Base-by-base conservation (phyloP, 2,329 filamentous ascomycete species). In the Endocalyx cinctus region DNA sequence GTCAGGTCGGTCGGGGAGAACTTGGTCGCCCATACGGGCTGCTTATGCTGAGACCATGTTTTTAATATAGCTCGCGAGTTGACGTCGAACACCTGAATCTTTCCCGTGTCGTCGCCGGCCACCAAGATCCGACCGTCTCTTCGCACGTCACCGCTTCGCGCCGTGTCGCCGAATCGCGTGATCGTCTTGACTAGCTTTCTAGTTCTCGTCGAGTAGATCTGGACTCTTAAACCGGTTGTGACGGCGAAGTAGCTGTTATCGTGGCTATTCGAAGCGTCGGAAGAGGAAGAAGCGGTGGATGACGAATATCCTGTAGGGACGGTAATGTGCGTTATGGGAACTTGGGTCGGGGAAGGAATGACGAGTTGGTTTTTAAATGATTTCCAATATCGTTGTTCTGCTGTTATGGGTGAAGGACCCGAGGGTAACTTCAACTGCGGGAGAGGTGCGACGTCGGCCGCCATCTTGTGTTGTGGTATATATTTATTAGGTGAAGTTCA, bases 331-430 rank as follows among this genome's bases (percentile, higher is more conserved):
- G 88, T 95, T 52, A 98, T 79, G 28, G 87, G 84, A 58, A 85
- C 88, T 56, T 87, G 86, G 45, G 92, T 87, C 45, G 89, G 88
- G 43, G 90, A 94, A 28, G 92, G 86, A 42, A 97, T 81, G 41
- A 90, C 80, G 37, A 94, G 79, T 46, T 89, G 86, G 48, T 89
- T 92, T 65, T 87, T 88, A 70, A 98, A 98, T 10, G 84, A 83
- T 57, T 84, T 84, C 94, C 94, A 98, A 72, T 97, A 97, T 46
- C 82, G 77, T 66, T 97, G 89, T 67, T 98, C 92, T 19, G 89
- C 82, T 5, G 90, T 95, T 29, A 90, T 66, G 34, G 87, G 83
- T 25, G 84, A 82, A 37, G 88, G 88, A 31, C 87, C 86, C 43
- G 84, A 76, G 37, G 90, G 81, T 55, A 94, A 76, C 72, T 87